phyloP scores from a whole-genome alignment of 2,329 filamentous ascomycete genomes.

The Cercospora zeae-maydis region DNA sequence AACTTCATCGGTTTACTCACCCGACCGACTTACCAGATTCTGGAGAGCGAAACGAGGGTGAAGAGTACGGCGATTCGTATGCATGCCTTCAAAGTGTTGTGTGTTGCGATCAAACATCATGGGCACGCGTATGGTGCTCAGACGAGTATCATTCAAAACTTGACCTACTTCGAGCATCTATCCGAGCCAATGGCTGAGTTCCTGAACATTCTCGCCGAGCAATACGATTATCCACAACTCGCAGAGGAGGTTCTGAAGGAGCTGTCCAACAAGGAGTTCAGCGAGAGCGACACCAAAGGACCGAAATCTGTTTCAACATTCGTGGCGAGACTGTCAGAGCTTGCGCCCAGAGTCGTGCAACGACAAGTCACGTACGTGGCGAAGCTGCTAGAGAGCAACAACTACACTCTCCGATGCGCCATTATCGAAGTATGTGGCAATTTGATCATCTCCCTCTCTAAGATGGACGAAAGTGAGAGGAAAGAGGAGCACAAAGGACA shows the following conservation, averaged over 20 bases:
- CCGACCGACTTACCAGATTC: conserved; percentile 83
- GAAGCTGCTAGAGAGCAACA: conserved; percentile 95
- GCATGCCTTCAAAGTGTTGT: conserved; percentile 96
- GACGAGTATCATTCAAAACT: conserved; percentile 94
- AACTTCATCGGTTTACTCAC: conserved; percentile 92
- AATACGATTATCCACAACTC: conserved; percentile 95
- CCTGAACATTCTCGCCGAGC: conserved; percentile 88
- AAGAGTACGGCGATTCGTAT: conserved; percentile 88
- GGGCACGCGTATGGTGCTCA: conserved; percentile 95
- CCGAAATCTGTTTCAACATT: conserved; percentile 96
- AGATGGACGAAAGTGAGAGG: conserved; percentile 71
- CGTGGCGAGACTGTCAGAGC: conserved; percentile 85
- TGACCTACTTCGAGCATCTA: conserved; percentile 98
- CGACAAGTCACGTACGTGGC: conserved; percentile 96
- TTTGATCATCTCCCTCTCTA: conserved; percentile 84
- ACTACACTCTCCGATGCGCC: conserved; percentile 87
- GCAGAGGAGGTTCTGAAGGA: conserved; percentile 91
- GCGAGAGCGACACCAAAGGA: conserved; percentile 89
- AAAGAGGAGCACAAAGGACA: conserved; percentile 92
- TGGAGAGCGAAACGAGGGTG: conserved; percentile 89
- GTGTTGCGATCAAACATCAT: conserved; percentile 95
- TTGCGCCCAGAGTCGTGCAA: conserved; percentile 86
- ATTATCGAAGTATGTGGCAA: conserved; percentile 97
- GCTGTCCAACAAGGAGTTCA: conserved; percentile 96
- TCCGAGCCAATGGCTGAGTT: conserved; percentile 99